Evolutionary conservation across 2,329 filamentous ascomycete genomes (phyloP), one percentile per base, ranked within the genome.

Genomic region (Verticillium klebahnii): DNA sequence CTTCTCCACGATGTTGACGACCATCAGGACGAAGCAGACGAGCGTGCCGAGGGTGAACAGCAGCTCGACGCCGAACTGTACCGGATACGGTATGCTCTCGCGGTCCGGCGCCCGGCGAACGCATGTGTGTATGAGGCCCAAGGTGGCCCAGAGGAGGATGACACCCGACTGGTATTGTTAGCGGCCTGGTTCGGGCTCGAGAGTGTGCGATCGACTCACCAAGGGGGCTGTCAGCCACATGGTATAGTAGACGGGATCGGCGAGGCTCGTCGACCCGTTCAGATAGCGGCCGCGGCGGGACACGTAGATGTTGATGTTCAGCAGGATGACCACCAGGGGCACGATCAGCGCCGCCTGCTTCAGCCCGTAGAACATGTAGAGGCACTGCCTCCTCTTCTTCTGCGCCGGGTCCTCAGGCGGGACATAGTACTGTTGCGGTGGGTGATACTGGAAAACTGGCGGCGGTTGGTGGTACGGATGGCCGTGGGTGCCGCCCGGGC

Each of bases 261-360:
- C 55, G 12, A 63, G 56, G 54, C 61, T 65, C 45, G 63, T 66
- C 57, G 58, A 60, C 39, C 60, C 60, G 56, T 63, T 63, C 15
- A 65, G 61, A 36, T 66, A 66, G 29, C 58, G 62, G 6, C 64
- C 64, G 25, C 63, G 50, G 12, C 64, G 52, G 29, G 64, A 65
- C 9, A 63, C 63, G 34, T 66, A 66, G 19, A 66, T 66, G 58
- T 66, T 66, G 61, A 65, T 54, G 55, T 65, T 66, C n/a, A 66
- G 54, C 25, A 65, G 57, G 31, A 66, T 57, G 8, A 63, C 34
- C 55, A 66, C 61, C 11, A 65, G 15, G 2, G 64, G 63, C 54
- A 65, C 56, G 60, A 66, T 57, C 25, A 89, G 77, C 56, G 86
- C 81, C 29, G 62, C 37, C 60, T 72, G 69, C 15, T 69, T 65